A percentile compares a stretch with the other conserved stretches of the same genome.
These are phyloP conservation scores for Aureobasidium zeae DNA, from an alignment of 2,329 filamentous ascomycete species.

Conservation along the genomic window DNA sequence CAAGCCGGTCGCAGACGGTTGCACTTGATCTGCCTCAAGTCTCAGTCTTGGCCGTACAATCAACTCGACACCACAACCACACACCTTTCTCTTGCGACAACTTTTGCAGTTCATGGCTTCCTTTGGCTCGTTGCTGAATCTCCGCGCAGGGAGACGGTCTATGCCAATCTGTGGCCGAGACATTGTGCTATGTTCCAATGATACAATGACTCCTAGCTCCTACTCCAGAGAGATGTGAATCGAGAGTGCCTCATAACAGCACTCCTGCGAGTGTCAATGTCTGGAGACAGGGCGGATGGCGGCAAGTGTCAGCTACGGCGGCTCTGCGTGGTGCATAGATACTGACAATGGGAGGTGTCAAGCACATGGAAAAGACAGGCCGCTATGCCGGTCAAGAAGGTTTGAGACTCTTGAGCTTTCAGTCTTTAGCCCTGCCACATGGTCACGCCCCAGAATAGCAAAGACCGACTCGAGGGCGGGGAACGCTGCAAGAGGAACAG, in stretches of 20 bases:
- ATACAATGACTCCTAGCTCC: constrained; percentile 11
- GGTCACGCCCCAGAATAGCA: constrained; percentile 11
- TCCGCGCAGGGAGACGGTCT: constrained; percentile 63
- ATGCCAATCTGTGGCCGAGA: constrained; percentile 72
- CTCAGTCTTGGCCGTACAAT: constrained; percentile 11
- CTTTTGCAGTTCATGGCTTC: constrained; percentile 96
- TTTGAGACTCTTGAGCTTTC: constrained; percentile 5
- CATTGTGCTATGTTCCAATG: constrained; percentile 40
- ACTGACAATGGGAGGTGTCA: no score
- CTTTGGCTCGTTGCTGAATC: constrained; percentile 64
- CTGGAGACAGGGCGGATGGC: no score
- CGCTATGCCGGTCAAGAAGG: background rate
- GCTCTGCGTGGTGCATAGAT: no score
- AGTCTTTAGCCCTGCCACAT: constrained; percentile 12
- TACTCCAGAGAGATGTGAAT: constrained; percentile 3
- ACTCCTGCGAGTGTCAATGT: constrained; percentile 1
- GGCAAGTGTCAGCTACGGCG: no score
- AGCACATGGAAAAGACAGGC: no score
- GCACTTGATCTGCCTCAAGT: constrained; percentile 68
- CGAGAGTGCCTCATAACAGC: constrained; percentile 9
- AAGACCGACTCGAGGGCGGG: constrained; percentile 7
- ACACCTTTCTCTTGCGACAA: constrained; percentile 82
- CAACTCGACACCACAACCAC: constrained; percentile 19
- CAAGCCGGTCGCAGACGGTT: constrained; percentile 76
- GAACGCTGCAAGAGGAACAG: constrained; percentile 6